Evolutionary conservation across 2,329 filamentous ascomycete species (phyloP), one percentile per base, ranked within the genome.

Genomic region (Penicillium expansum): DNA sequence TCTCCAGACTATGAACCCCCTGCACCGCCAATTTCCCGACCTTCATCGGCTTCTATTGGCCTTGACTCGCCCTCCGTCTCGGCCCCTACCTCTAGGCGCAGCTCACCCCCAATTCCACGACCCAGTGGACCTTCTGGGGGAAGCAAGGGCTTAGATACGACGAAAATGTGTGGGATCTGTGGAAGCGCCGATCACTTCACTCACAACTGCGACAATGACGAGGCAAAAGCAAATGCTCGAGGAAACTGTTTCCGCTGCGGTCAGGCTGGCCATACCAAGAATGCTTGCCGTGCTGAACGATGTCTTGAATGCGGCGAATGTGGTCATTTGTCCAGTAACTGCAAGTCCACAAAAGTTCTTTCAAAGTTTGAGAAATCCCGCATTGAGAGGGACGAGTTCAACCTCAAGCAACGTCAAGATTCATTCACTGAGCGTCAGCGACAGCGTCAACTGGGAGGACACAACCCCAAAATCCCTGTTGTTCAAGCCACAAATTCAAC

Each of bases 131-230:
- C 76, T 7, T 77, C 77, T 11, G 78, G 78, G 20, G 78, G 78
- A 18, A 37, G 48, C 9, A 74, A 71, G 56, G 77, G 77, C 16
- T 62, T 80, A 33, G 77, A 81, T 53, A 71, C 74, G 8, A 74
- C 68, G 5, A 68, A 66, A 43, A 74, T 69, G 49, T 81, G 79
- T 67, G 72, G 68, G 4, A 69, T 72, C n/a, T 81, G 79, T 62
- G 79, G 79, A 33, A 80, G 76, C 53, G 73, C 71, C 57, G 62
- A 68, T 10, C 79, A 81, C 61, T 74, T 74, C 60, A 77, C 74
- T 1, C 69, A 70, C 49, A 74, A 76, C 43, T 81, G 79, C 56
- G 76, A 80, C 52, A 79, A 80, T 57, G 58, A 66, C 10, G 75
- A 75, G 13, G 77, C 76, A 11, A 70, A 74, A 57, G 69, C 69